phyloP scores from a whole-genome alignment of 2,329 filamentous ascomycete species.

The Torrubiella hemipterigena region DNA sequence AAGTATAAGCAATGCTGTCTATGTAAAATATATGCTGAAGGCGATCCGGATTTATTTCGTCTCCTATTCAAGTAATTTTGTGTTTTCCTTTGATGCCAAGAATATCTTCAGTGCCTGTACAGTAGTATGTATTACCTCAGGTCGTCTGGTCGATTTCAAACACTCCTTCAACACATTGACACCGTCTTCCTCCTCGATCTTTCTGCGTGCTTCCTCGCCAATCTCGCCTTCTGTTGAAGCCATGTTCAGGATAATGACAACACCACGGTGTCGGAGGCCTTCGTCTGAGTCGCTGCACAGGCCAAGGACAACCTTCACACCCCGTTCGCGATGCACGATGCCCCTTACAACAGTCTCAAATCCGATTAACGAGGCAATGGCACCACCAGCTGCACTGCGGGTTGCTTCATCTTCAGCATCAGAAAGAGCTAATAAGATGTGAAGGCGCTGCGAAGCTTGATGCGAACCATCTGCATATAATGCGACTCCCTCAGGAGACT shows the following conservation, averaged over 20 bases:
- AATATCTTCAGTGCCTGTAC: constrained; percentile 63
- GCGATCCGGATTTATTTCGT: too few relatives aligned
- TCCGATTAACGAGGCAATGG: constrained; percentile 70
- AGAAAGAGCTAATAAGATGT: constrained; percentile 76
- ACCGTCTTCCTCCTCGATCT: constrained; percentile 49
- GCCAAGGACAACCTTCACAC: constrained; percentile 65
- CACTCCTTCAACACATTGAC: constrained; percentile 57
- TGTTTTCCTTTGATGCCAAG: constrained; percentile 28
- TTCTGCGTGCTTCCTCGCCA: constrained; percentile 47
- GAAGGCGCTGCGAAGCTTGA: constrained; percentile 61
- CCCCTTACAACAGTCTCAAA: constrained; percentile 64
- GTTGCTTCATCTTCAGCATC: constrained; percentile 76
- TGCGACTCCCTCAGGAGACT: constrained; percentile 51
- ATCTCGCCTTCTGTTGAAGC: constrained; percentile 53
- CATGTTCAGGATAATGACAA: constrained; percentile 65
- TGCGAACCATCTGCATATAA: constrained; percentile 57
- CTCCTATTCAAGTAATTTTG: background rate
- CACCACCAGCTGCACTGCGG: constrained; percentile 74
- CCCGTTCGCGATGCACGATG: constrained; percentile 58
- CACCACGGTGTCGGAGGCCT: constrained; percentile 58
- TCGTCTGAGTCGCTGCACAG: constrained; percentile 65
- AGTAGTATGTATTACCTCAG: constrained; percentile 58
- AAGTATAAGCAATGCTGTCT: too few relatives aligned
- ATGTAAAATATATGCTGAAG: constrained; percentile 2
- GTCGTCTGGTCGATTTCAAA: constrained; percentile 54